These are phyloP conservation scores for Gautieria morchelliformis DNA, from an alignment of 768 basidiomycete species.

Conservation along the genomic window DNA sequence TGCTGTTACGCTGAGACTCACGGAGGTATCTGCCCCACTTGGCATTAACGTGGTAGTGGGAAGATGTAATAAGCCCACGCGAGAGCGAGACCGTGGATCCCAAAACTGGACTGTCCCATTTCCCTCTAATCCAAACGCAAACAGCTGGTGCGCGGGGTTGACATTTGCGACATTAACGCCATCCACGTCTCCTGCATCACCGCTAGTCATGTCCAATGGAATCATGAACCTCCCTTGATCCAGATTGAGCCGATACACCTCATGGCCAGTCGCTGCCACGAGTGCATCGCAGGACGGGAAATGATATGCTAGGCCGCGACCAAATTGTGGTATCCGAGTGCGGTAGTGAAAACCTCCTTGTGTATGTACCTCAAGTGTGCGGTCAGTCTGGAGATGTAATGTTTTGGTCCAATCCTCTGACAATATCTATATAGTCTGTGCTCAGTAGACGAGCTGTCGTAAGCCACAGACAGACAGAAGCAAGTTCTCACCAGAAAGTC, in stretches of 20 bases:
- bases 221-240: conserved; percentile 91
- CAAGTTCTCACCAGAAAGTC: conserved; percentile 89
- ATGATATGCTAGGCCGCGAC: conserved; percentile 87
- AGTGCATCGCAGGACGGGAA: conserved; percentile 89
- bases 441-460: neutral
- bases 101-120: conserved; percentile 88
- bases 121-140: conserved; percentile 84
- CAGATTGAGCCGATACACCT: conserved; percentile 89
- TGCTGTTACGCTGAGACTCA: conserved; percentile 63
- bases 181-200: conserved; percentile 44
- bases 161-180: conserved; percentile 91
- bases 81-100: conserved; percentile 80
- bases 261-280: conserved; percentile 73
- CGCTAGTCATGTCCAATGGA: conserved; percentile 52
- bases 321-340: conserved; percentile 90
- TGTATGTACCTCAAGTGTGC: conserved; percentile 90
- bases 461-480: conserved; percentile 1
- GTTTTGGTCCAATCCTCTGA: conserved; percentile 99
- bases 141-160: conserved; percentile 85
- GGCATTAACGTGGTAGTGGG: conserved; percentile 41
- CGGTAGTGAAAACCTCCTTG: conserved; percentile 90
- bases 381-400: conserved; percentile 92
- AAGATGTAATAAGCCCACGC: conserved; percentile 60
- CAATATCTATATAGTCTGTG: conserved; percentile 48
- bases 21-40: conserved; percentile 26